phyloP scores from a whole-genome alignment of 148 eudicot species.

The Mesembryanthemum crystallinum region DNA sequence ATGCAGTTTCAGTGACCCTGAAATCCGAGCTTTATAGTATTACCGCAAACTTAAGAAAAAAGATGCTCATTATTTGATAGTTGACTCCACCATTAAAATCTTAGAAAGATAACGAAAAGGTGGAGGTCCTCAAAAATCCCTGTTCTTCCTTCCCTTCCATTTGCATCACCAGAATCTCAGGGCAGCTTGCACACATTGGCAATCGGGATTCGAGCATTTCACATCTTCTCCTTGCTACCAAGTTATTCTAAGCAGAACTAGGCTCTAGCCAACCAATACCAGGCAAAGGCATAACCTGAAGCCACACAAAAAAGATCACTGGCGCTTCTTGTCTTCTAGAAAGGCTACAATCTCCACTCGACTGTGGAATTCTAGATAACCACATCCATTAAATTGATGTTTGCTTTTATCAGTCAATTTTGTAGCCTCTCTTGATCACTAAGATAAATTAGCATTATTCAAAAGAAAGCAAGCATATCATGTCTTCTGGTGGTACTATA shows the following conservation, averaged over 20 bases:
- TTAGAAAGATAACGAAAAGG: background rate
- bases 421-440: background rate
- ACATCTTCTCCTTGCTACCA: constrained; percentile 1
- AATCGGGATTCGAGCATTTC: background rate
- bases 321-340: background rate
- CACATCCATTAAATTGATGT: background rate
- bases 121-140: background rate
- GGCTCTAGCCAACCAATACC: background rate
- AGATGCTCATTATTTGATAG: background rate
- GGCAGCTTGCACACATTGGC: background rate
- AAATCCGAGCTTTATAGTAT: background rate
- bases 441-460: background rate
- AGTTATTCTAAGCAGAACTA: background rate
- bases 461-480: background rate
- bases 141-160: background rate
- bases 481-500: background rate
- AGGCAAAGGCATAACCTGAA: background rate
- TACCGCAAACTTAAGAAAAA: background rate
- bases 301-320: background rate
- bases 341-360: background rate
- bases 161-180: background rate
- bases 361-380: background rate
- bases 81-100: background rate
- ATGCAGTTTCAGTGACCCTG: background rate
- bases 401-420: background rate